Percentiles rank a stretch among this genome's conserved stretches.
phyloP scores from a whole-genome alignment of 2,329 filamentous ascomycete species.

The Coniochaeta ligniaria region DNA sequence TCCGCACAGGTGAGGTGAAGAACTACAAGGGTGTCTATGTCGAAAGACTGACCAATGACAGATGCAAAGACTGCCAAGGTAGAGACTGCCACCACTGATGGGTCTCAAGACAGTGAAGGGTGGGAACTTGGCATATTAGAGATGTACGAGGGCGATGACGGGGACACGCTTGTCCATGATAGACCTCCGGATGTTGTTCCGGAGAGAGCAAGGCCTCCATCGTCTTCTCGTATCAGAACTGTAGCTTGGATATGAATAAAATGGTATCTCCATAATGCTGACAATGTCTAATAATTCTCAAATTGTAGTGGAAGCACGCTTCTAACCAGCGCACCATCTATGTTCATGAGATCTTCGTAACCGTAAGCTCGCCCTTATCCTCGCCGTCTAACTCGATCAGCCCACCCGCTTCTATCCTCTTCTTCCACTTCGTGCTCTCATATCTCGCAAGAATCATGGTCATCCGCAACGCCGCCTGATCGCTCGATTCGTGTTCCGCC shows the following conservation, averaged over 20 bases:
- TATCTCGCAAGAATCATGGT: slow-evolving; percentile 68
- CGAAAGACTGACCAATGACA: not conserved
- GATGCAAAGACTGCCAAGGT: not conserved
- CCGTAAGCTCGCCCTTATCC: slow-evolving; percentile 38
- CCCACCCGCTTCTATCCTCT: slow-evolving; percentile 55
- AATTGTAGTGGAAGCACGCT: not conserved
- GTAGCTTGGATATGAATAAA: not conserved
- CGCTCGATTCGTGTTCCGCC: slow-evolving; percentile 47
- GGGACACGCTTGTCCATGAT: not conserved
- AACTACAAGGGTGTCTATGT: not conserved
- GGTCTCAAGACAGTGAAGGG: not conserved
- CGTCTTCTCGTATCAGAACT: not conserved
- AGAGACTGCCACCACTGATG: no score
- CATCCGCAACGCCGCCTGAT: slow-evolving; percentile 56
- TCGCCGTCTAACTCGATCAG: slow-evolving; percentile 41
- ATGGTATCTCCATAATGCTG: not conserved
- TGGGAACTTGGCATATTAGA: not conserved
- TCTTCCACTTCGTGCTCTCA: slow-evolving; percentile 72
- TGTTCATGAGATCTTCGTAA: slow-evolving; percentile 31
- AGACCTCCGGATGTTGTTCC: not conserved
- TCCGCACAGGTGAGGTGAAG: not conserved
- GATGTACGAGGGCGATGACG: not conserved
- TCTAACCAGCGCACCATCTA: not conserved
- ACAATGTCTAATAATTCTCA: not conserved
- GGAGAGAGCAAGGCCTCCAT: not conserved